Percentiles rank a stretch among this genome's conserved stretches.
Conservation (phyloP, 1,284 basidiomycete genomes). For the Trametes hirsuta region DNA sequence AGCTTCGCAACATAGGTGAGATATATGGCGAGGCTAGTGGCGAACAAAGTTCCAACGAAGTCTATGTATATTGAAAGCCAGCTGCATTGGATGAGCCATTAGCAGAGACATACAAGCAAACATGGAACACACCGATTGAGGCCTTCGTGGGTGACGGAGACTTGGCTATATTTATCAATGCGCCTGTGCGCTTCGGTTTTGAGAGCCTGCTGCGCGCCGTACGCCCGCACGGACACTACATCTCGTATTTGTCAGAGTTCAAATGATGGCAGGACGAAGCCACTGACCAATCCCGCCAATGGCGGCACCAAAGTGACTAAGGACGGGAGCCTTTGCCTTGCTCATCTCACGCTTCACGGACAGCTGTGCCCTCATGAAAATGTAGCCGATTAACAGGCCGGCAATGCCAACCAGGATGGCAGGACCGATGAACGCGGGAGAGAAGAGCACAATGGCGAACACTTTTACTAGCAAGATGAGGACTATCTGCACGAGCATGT, state of each 20-base stretch:
- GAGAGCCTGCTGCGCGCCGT: conserved; percentile 52
- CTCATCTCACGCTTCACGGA: conserved; percentile 77
- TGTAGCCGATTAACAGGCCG: conserved; percentile 46
- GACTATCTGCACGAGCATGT: conserved; percentile 33
- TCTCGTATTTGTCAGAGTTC: conserved; percentile 24
- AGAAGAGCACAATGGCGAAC: conserved; percentile 46
- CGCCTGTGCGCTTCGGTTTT: conserved; percentile 43
- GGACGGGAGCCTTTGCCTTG: conserved; percentile 65
- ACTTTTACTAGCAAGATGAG: conserved; percentile 41
- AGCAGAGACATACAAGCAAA: not conserved
- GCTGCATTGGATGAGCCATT: conserved; percentile 30
- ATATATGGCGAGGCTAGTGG: conserved; percentile 53
- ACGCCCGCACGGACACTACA: conserved; percentile 62
- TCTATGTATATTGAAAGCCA: conserved; percentile 62
- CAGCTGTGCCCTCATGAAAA: conserved; percentile 73
- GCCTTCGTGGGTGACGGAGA: conserved; percentile 51
- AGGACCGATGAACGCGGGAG: conserved; percentile 45
- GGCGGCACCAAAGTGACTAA: conserved; percentile 71
- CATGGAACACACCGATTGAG: conserved; percentile 45
- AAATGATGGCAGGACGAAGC: not conserved
- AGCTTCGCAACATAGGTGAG: conserved; percentile 47
- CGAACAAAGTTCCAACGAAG: conserved; percentile 50
- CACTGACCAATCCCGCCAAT: conserved; percentile 64
- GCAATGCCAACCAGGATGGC: conserved; percentile 43
- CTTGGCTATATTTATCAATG: conserved; percentile 50